Conservation (phyloP, 2,329 filamentous ascomycete genomes). For the Tolypocladium inflatum region DNA sequence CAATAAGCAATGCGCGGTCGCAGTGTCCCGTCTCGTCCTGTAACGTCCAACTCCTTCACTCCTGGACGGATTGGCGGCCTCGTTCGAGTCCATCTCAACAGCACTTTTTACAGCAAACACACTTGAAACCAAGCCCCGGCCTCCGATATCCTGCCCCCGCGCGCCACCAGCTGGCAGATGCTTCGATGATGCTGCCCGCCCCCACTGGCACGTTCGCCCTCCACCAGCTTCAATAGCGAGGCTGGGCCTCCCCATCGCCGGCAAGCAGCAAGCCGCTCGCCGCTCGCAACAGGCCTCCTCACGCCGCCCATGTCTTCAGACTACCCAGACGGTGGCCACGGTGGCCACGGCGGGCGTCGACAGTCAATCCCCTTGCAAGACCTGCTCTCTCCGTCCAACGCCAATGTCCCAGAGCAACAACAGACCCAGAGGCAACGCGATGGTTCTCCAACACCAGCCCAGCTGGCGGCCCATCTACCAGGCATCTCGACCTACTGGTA, state of each 20-base stretch:
- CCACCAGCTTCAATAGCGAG: slow-evolving; percentile 1
- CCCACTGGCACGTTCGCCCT: not conserved
- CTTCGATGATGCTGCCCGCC: not conserved
- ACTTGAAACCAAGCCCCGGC: not conserved
- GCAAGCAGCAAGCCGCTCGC: not conserved
- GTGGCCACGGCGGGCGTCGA: slow-evolving; percentile 14
- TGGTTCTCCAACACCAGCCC: slow-evolving; percentile 5
- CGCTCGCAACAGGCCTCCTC: not conserved
- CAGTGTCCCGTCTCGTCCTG: not conserved
- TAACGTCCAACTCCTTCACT: not conserved
- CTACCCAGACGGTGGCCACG: slow-evolving; percentile 14
- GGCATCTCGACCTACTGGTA: slow-evolving; percentile 45
- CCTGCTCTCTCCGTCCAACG: slow-evolving; percentile 24
- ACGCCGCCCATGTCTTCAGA: slow-evolving; percentile 18
- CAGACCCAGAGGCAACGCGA: not conserved
- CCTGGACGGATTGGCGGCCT: not conserved
- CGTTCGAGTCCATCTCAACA: not conserved
- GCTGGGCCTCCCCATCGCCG: not conserved
- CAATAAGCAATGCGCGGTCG: not conserved
- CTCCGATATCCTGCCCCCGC: not conserved
- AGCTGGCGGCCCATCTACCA: slow-evolving; percentile 22
- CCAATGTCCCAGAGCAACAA: not conserved
- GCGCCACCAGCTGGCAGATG: not conserved
- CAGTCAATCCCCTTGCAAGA: slow-evolving; percentile 64
- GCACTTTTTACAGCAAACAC: not conserved